phyloP scores from a whole-genome alignment of 768 basidiomycete species.

The Mycena latifolia region DNA sequence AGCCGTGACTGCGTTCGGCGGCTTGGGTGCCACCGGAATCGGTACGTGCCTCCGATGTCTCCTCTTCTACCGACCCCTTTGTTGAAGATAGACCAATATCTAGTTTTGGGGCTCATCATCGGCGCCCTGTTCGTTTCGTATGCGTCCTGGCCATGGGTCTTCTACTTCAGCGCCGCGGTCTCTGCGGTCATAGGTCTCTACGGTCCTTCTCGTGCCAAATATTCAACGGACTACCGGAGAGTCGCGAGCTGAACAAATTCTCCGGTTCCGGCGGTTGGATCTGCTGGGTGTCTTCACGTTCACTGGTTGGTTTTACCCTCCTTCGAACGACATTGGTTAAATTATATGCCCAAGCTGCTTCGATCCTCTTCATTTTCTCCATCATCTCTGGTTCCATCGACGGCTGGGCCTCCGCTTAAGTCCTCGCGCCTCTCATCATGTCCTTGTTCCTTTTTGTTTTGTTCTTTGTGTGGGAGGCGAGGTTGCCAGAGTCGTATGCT shows the following conservation, averaged over 20 bases:
- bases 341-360: constrained; percentile 40
- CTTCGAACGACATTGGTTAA: no score
- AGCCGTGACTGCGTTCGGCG: constrained; percentile 53
- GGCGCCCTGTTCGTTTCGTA: constrained; percentile 58
- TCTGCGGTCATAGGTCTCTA: constrained; percentile 41
- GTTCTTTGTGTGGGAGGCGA: constrained; percentile 2
- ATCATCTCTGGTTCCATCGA: constrained; percentile 59
- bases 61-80: no score
- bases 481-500: constrained; percentile 7
- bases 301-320: constrained; percentile 42
- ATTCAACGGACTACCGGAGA: constrained; percentile 1
- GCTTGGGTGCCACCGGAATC: no score
- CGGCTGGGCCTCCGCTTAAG: constrained; percentile 61
- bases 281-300: constrained; percentile 52
- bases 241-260: constrained; percentile 13
- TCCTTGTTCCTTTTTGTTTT: constrained; percentile 52
- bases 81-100: no score
- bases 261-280: constrained; percentile 48
- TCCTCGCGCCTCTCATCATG: constrained; percentile 60
- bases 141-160: constrained; percentile 63
- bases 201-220: neutral
- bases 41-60: no score
- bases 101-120: constrained; percentile 57
- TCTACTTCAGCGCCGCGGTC: constrained; percentile 60
- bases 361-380: constrained; percentile 56